Base-by-base conservation (phyloP, 2,329 filamentous ascomycete genomes). In the Knufia petricola region DNA sequence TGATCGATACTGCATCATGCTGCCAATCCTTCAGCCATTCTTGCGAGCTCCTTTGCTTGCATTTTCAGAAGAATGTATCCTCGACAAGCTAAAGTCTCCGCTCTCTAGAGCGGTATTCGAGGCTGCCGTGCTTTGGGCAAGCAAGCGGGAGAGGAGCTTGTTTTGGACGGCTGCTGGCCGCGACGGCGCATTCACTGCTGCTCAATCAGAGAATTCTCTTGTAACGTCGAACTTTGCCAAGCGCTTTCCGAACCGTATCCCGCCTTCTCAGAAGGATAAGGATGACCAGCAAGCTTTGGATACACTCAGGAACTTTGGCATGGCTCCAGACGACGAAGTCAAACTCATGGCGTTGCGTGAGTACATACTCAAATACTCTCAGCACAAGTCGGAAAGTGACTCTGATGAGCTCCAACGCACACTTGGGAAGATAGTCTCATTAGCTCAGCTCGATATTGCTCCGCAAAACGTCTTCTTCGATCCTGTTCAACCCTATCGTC, bases 221-320 rank as follows among this genome's bases (percentile, higher is more conserved):
- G 49, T 47, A 34, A 72, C 1, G 73, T 78, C 52, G 74, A 77
- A 39, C 71, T 76, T 40, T 74, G 71, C 59, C 81, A 83, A 52
- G 63, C 75, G 46, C 74, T 73, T 31, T 63, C 70, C 42, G 77
- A 75, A 58, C 72, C 39, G 51, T 52, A 55, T 51, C 51, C 57
- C 37, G 46, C 50, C 28, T 52, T 61, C 42, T 56, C 79, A 8
- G 66, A 89, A 81, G 61, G 95, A 89, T 56, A 88, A 94, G 7
- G 90, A 96, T 63, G 92, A 98, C 61, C 88, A 95, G 53, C 80
- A 88, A 57, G 96, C 92, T 89, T 71, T 98, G n/a, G 74, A 78
- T 12, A 84, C 87, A 55, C 69, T 98, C 41, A 79, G 85, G 44
- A 94, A 87, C 55, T 79, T 94, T 36, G 92, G 92, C 0, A 79